Evolutionary conservation across 2,329 filamentous ascomycete species (phyloP), one percentile per base, ranked within the genome.

Genomic region (Colletotrichum sp.): DNA sequence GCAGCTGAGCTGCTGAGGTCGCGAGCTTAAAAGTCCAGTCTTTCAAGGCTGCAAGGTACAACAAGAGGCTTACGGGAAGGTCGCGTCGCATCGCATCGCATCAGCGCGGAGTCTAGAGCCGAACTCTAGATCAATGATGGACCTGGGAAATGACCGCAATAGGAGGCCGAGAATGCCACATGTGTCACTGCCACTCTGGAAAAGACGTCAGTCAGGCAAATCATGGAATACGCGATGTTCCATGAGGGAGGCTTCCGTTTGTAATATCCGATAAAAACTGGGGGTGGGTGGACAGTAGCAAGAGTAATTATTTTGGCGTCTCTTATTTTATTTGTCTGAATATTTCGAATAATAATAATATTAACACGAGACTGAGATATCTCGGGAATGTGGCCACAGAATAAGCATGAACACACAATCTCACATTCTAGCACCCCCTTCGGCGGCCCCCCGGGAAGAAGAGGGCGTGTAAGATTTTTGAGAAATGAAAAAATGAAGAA

Each of bases 401-500:
- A 75, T 75, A 75, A 75, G 72, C 72, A 75, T 75, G 71, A 74
- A 66, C 72, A 74, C 72, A 66, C 65, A 55, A 74, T 71, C 72
- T 74, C 68, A 74, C 26, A 43, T 32, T 59, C 32, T n/a, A 32
- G 26, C 6, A 7, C 21, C 48, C 48, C 61, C 32, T 21, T 5
- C 39, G 14, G 57, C 34, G 14, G 14, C 3, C 39, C 30, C 66
- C 43, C 55, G n/a, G 13, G 34, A 34, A 16, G 6, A 14, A 8
- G 30, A 64, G 52, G 72, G 72, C 61, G 72, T 75, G 68, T 55
- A 16, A 68, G 55, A 67, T 32, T 43, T n/a, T n/a, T 18, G 9
- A 43, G 68, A 75, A 55, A 36, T 70, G 39, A 24, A 39, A 36
- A 39, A 30, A 65, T 39, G 26, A 24, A 59, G 30, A 55, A 32